These are phyloP conservation scores for Pochonia chlamydosporia DNA, from an alignment of 2,329 filamentous ascomycete species.

Conservation along the genomic window DNA sequence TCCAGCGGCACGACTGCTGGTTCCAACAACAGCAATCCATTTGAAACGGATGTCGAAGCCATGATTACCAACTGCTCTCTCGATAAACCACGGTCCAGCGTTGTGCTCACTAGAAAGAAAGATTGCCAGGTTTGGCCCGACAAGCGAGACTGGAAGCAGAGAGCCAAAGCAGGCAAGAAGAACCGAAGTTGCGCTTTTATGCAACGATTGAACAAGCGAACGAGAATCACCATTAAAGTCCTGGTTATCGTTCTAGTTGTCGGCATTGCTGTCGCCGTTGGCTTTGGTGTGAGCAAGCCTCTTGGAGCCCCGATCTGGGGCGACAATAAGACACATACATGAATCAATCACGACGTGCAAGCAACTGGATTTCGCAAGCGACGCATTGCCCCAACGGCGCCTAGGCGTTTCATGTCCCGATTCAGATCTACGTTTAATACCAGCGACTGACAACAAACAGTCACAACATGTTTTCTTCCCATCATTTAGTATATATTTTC, in stretches of 20 bases:
- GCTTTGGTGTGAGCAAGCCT: constrained; percentile 56
- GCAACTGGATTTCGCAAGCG: background rate
- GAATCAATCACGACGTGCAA: constrained; percentile 15
- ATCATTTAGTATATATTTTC: constrained; percentile 1
- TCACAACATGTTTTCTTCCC: background rate
- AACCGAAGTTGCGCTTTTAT: constrained; percentile 48
- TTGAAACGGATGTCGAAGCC: constrained; percentile 54
- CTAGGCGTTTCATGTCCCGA: background rate
- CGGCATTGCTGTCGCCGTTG: constrained; percentile 48
- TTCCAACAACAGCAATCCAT: constrained; percentile 42
- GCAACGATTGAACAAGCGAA: constrained; percentile 47
- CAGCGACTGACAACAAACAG: background rate
- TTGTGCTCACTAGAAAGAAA: constrained; percentile 26
- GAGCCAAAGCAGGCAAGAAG: constrained; percentile 51
- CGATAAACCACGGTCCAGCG: constrained; percentile 24
- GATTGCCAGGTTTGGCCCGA: constrained; percentile 56
- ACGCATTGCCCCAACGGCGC: background rate
- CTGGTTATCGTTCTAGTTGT: constrained; percentile 45
- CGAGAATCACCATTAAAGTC: constrained; percentile 49
- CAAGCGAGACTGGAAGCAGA: constrained; percentile 53
- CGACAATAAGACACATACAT: constrained; percentile 13
- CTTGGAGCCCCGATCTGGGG: constrained; percentile 55
- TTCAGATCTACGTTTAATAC: constrained; percentile 5
- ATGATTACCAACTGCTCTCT: constrained; percentile 34
- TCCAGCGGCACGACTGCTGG: constrained; percentile 38